Conservation (phyloP, 1,139 yeast species). For the Saccharomyces hybrid region DNA sequence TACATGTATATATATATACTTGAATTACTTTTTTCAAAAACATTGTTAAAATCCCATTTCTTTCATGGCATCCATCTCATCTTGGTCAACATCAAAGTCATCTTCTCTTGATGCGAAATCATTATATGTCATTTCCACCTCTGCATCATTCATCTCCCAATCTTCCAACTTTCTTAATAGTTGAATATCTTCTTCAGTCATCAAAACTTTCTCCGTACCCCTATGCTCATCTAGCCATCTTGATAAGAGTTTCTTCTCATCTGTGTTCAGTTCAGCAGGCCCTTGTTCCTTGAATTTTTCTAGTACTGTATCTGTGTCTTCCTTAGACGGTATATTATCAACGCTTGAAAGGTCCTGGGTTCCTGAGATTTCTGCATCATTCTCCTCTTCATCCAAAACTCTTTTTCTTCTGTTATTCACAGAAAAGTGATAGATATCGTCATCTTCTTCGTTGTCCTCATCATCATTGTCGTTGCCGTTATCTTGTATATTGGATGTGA, state of each 20-base stretch:
- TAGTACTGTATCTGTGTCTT: background rate
- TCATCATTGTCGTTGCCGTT: conserved; percentile 6
- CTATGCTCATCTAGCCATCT: conserved; percentile 4
- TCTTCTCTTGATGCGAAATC: background rate
- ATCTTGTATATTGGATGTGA: background rate
- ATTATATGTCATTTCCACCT: background rate
- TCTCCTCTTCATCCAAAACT: background rate
- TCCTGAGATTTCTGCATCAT: background rate
- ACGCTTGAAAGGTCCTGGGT: background rate
- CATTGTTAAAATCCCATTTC: conserved; percentile 17
- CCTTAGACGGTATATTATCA: conserved; percentile 1
- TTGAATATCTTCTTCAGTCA: conserved; percentile 7
- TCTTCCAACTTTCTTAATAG: conserved; percentile 9
- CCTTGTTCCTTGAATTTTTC: background rate
- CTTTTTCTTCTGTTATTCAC: background rate
- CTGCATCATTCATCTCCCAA: background rate
- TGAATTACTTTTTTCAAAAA: background rate
- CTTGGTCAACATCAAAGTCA: conserved; percentile 18
- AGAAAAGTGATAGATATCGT: conserved; percentile 4
- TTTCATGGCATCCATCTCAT: conserved; percentile 24
- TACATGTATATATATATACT: background rate
- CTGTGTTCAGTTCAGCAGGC: background rate
- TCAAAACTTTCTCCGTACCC: conserved; percentile 1
- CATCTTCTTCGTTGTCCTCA: conserved; percentile 6
- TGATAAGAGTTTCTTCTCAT: conserved; percentile 1